Conservation (phyloP, 2,329 filamentous ascomycete genomes). For the Didymella segeticola region DNA sequence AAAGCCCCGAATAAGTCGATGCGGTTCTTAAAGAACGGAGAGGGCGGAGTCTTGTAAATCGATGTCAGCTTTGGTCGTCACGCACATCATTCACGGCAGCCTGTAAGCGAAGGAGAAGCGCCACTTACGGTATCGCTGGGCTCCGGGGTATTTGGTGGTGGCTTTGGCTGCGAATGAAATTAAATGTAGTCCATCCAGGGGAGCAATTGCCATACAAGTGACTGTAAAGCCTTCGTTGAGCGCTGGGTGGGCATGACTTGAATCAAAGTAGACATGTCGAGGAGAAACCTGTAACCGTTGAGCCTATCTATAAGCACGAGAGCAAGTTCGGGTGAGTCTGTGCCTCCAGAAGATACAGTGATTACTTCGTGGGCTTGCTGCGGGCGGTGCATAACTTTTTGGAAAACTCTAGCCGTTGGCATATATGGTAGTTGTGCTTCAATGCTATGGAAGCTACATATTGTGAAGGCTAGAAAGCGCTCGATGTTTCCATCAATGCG, state of each 20-base stretch:
- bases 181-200: not conserved
- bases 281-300: not conserved
- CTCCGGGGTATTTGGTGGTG: constrained; percentile 2
- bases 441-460: not conserved
- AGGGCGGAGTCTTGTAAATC: not conserved
- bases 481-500: not conserved
- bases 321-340: not conserved
- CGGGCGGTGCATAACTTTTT: not conserved
- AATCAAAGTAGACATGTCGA: not conserved
- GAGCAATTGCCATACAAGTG: not conserved
- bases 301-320: not conserved
- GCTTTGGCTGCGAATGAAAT: not conserved
- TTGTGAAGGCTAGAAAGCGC: not conserved
- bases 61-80: not conserved
- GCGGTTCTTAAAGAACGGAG: not conserved
- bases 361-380: not conserved
- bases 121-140: not conserved
- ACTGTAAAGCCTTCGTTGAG: constrained; percentile 1
- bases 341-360: not conserved
- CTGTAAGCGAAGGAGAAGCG: not conserved
- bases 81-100: not conserved
- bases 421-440: constrained; percentile 6
- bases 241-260: not conserved
- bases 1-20: not conserved
- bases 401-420: not conserved